Evolutionary conservation across 306 rosid genomes (phyloP).

Genomic region (Rubus idaeus): DNA sequence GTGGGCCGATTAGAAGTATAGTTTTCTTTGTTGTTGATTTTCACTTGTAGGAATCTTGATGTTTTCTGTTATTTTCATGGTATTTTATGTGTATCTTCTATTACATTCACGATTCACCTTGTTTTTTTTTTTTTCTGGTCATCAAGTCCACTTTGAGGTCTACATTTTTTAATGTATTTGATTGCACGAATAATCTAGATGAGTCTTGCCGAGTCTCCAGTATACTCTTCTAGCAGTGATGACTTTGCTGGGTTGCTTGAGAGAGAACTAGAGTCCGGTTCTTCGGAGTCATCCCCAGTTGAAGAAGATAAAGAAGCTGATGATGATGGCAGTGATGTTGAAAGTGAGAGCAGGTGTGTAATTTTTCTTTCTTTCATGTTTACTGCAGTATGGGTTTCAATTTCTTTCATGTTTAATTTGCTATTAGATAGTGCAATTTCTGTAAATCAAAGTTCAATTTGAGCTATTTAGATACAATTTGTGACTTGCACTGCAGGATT

Average conservation of each 20-base stretch:
- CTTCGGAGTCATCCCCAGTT: constrained; percentile 9
- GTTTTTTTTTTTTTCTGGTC: too few species aligned
- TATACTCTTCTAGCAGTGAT: constrained; percentile 18
- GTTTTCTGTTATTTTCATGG: background rate
- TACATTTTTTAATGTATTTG: background rate
- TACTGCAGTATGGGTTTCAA: background rate
- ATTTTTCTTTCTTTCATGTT: too few species aligned
- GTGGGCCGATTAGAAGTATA: too few species aligned
- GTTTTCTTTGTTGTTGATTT: background rate
- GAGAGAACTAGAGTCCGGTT: constrained; percentile 3
- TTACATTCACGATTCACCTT: background rate
- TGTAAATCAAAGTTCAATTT: background rate
- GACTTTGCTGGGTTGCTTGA: constrained; percentile 18
- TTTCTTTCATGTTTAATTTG: background rate
- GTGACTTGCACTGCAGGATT: constrained; percentile 9
- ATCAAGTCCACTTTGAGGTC: background rate
- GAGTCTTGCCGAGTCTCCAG: constrained; percentile 22
- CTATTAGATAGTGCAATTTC: background rate
- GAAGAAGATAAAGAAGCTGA: background rate
- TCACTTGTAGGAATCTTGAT: too few species aligned
- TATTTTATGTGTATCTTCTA: background rate
- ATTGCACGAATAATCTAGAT: constrained; percentile 4
- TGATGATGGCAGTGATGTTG: constrained; percentile 6
- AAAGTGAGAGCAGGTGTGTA: background rate
- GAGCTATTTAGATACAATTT: background rate